phyloP scores from a whole-genome alignment of 73 alveolate genomes.

The Uronychia setigera region DNA sequence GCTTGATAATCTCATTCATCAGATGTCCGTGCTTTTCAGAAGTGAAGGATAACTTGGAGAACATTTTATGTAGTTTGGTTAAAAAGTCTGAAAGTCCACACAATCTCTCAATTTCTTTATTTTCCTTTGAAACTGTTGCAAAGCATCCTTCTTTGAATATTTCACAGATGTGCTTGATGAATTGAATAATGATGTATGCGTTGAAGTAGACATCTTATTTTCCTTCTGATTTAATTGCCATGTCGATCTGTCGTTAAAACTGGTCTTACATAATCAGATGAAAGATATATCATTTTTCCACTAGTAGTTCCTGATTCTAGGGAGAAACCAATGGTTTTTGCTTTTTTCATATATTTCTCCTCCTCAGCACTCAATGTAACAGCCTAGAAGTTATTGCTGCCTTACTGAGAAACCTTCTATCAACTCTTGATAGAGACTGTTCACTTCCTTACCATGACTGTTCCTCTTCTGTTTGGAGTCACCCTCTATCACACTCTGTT shows the following conservation, averaged over 20 bases:
- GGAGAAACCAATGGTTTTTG: not conserved
- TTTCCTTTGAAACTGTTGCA: not conserved
- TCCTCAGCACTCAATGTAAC: not conserved
- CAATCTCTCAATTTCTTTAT: slow-evolving; percentile 10
- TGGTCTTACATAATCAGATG: not conserved
- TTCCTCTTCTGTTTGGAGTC: not conserved
- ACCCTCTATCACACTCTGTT: too few relatives aligned
- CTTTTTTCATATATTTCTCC: not conserved
- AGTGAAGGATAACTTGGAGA: slow-evolving; percentile 30
- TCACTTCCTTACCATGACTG: not conserved
- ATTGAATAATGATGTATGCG: slow-evolving; percentile 26
- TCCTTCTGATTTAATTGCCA: slow-evolving; percentile 49
- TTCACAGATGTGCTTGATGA: not conserved
- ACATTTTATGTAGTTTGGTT: slow-evolving; percentile 16
- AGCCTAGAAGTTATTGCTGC: not conserved
- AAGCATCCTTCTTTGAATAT: not conserved
- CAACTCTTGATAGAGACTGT: not conserved
- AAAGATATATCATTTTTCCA: not conserved
- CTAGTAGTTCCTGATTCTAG: not conserved
- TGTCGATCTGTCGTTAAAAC: not conserved
- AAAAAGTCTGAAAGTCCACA: slow-evolving; percentile 27
- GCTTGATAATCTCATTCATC: slow-evolving; percentile 18
- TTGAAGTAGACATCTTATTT: slow-evolving; percentile 56
- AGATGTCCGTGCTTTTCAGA: slow-evolving; percentile 7
- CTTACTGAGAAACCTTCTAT: not conserved